Evolutionary conservation across 768 basidiomycete genomes (phyloP).

Genomic region (Clitopilus passeckerianus): DNA sequence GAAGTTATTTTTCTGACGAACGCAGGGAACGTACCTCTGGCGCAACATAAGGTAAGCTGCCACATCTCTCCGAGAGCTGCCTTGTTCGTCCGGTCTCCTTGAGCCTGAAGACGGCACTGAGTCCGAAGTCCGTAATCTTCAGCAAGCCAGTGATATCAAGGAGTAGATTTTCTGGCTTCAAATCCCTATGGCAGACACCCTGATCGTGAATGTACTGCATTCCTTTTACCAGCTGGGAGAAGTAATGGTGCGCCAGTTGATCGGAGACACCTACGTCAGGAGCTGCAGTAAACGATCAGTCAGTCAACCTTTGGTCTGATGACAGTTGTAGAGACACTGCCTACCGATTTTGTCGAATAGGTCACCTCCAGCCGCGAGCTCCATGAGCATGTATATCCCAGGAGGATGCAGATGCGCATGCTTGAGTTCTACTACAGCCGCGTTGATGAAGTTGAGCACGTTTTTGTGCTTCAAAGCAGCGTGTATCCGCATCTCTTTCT

Average conservation of each 20-base stretch:
- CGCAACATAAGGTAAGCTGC: constrained; percentile 91
- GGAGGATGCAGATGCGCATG: constrained; percentile 57
- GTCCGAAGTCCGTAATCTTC: constrained; percentile 94
- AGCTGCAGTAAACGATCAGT: constrained; percentile 38
- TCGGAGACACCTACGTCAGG: constrained; percentile 87
- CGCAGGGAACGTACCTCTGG: constrained; percentile 62
- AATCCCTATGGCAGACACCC: constrained; percentile 93
- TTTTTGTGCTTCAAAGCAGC: constrained; percentile 71
- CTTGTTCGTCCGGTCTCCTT: constrained; percentile 78
- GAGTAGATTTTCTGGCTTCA: constrained; percentile 95
- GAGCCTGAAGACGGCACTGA: constrained; percentile 85
- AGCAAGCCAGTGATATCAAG: constrained; percentile 79
- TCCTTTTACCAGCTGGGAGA: constrained; percentile 78
- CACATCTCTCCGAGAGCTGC: constrained; percentile 75
- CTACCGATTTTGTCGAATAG: constrained; percentile 97
- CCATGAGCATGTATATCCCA: constrained; percentile 89
- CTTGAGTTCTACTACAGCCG: constrained; percentile 66
- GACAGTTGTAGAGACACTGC: constrained; percentile 15
- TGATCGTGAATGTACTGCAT: constrained; percentile 84
- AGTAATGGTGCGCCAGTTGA: constrained; percentile 87
- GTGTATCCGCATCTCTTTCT: constrained; percentile 93
- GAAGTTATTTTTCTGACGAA: not conserved
- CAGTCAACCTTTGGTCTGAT: not conserved
- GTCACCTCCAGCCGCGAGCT: constrained; percentile 91
- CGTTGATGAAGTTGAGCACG: constrained; percentile 81